Percentiles rank a stretch among this genome's conserved stretches.
Conservation (phyloP, 176 grass and related monocot genomes). For the Poa pratensis region DNA sequence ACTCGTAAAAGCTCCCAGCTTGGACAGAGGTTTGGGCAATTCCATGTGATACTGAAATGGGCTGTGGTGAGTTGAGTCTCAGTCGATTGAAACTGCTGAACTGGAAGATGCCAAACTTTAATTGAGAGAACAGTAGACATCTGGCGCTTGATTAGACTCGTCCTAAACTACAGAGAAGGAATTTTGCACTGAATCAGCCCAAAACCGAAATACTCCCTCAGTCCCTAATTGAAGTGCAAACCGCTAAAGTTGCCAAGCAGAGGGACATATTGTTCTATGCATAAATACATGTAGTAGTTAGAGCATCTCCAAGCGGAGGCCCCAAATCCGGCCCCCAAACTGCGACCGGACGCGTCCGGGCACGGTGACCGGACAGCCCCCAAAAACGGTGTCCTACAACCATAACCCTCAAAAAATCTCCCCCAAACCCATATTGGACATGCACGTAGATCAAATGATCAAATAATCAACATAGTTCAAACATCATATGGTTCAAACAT, state of each 20-base stretch:
- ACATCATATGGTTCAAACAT: no score
- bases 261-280: not conserved
- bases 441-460: no score
- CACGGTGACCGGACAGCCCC: no score
- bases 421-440: no score
- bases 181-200: slow-evolving; percentile 44
- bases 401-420: no score
- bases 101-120: slow-evolving; percentile 56
- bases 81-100: slow-evolving; percentile 50
- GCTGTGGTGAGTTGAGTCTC: slow-evolving; percentile 45
- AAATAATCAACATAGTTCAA: no score
- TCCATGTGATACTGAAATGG: slow-evolving; percentile 50
- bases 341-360: no score
- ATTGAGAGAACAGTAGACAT: slow-evolving; percentile 54
- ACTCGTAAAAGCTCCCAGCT: slow-evolving; percentile 59
- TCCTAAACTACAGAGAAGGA: slow-evolving; percentile 33
- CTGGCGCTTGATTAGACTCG: slow-evolving; percentile 45
- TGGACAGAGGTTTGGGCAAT: slow-evolving; percentile 47
- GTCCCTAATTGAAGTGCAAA: not conserved
- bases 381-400: no score
- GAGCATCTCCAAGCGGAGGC: no score
- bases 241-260: not conserved
- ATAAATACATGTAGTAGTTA: no score
- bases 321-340: no score
- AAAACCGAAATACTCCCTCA: not conserved